Conservation (phyloP, 495 filamentous ascomycete species). For the Xylaria venustula region DNA sequence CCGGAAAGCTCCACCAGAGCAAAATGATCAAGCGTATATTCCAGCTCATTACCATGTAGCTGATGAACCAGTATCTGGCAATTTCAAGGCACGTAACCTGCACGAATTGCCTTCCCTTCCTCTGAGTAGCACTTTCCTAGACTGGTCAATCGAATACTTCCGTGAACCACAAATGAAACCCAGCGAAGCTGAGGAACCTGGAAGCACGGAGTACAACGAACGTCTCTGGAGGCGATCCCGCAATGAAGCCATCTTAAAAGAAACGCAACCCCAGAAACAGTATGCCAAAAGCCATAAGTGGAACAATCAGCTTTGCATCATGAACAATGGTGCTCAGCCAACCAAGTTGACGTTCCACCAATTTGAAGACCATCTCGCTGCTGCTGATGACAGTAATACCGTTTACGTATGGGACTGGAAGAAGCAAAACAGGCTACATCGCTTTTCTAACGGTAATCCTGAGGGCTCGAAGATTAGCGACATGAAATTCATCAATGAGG, state of each 20-base stretch:
- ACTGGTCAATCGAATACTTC: constrained; percentile 98
- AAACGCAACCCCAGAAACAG: constrained; percentile 90
- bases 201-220: constrained; percentile 94
- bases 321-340: constrained; percentile 85
- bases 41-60: constrained; percentile 73
- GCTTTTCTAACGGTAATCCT: constrained; percentile 93
- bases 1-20: constrained; percentile 69
- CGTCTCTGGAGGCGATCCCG: constrained; percentile 88
- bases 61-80: constrained; percentile 70
- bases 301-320: constrained; percentile 72
- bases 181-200: constrained; percentile 92
- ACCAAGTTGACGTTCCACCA: constrained; percentile 94
- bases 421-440: constrained; percentile 64
- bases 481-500: constrained; percentile 95
- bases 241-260: constrained; percentile 86
- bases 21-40: constrained; percentile 66
- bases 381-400: constrained; percentile 89
- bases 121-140: constrained; percentile 77
- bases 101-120: constrained; percentile 62
- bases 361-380: constrained; percentile 91
- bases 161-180: constrained; percentile 98
- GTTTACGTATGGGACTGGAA: constrained; percentile 95
- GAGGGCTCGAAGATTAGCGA: constrained; percentile 89
- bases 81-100: constrained; percentile 62
- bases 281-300: constrained; percentile 79